These are phyloP conservation scores for Mycena leptocephala DNA, from an alignment of 768 basidiomycete genomes.

Conservation along the genomic window DNA sequence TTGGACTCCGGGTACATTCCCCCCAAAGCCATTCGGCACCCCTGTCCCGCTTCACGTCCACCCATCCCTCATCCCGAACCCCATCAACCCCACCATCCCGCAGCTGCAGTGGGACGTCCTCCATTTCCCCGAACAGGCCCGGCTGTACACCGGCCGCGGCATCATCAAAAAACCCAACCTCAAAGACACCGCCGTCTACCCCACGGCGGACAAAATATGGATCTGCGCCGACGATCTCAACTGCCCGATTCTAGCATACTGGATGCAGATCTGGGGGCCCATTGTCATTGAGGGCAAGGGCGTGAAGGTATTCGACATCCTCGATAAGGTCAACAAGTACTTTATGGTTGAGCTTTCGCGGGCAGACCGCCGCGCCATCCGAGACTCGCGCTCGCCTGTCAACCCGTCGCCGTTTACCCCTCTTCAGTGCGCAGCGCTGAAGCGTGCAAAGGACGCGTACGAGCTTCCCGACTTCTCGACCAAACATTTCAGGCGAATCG, in stretches of 20 bases:
- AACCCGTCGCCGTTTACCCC: constrained; percentile 28
- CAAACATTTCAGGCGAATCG: constrained; percentile 61
- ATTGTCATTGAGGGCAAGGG: constrained; percentile 54
- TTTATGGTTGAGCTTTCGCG: constrained; percentile 61
- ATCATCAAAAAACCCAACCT: constrained; percentile 48
- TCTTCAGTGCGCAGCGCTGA: constrained; percentile 46
- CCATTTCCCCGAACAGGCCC: constrained; percentile 54
- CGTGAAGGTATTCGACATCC: constrained; percentile 62
- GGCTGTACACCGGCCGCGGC: constrained; percentile 49
- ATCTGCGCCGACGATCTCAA: constrained; percentile 55
- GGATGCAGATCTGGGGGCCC: constrained; percentile 68
- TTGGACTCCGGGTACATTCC: constrained; percentile 33
- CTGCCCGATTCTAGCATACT: constrained; percentile 51
- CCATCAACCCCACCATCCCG: constrained; percentile 53
- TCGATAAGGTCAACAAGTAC: constrained; percentile 66
- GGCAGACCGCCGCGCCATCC: constrained; percentile 49
- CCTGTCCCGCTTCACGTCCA: constrained; percentile 37
- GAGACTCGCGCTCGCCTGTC: constrained; percentile 31
- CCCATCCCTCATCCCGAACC: constrained; percentile 48
- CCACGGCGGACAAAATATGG: constrained; percentile 50
- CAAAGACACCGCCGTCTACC: constrained; percentile 50
- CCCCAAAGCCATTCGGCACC: constrained; percentile 34
- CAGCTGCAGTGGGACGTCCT: constrained; percentile 62
- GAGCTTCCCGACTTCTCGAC: constrained; percentile 59
- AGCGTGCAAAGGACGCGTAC: constrained; percentile 56